A percentile compares a stretch with the other conserved stretches of the same genome.
Evolutionary conservation across 1,284 basidiomycete genomes (phyloP).

Genomic region (Trametes versicolor): DNA sequence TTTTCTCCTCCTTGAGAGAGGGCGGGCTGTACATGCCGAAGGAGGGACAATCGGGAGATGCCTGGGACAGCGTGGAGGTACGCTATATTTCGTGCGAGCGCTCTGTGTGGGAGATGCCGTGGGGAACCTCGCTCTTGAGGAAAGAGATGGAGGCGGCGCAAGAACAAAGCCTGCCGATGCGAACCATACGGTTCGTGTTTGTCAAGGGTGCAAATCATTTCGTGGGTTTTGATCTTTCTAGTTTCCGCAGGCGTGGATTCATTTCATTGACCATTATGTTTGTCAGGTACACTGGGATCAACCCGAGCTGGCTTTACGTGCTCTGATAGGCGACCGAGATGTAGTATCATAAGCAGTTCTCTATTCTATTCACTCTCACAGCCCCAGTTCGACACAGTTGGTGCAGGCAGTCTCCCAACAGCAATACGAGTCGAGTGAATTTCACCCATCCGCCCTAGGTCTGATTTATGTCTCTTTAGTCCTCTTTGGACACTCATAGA

Average conservation of each 20-base stretch:
- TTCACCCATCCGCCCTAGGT: too few relatives aligned
- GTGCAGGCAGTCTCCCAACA: too few relatives aligned
- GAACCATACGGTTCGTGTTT: conserved; percentile 10
- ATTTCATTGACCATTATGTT: background rate
- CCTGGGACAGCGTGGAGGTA: conserved; percentile 21
- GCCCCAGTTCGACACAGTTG: background rate
- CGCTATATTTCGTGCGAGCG: conserved; percentile 23
- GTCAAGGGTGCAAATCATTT: conserved; percentile 20
- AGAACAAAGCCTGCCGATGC: background rate
- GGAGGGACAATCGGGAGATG: background rate
- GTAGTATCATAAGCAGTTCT: background rate
- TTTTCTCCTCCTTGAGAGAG: conserved; percentile 13
- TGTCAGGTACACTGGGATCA: conserved; percentile 21
- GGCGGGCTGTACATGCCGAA: conserved; percentile 8
- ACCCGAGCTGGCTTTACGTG: conserved; percentile 15
- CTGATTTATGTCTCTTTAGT: too few relatives aligned
- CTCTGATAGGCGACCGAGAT: conserved; percentile 14
- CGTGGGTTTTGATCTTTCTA: background rate
- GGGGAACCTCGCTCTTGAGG: conserved; percentile 10
- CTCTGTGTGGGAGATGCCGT: conserved; percentile 25
- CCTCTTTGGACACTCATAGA: too few relatives aligned
- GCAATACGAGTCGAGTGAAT: too few relatives aligned
- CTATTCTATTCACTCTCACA: background rate
- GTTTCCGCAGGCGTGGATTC: background rate
- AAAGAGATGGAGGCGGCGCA: conserved; percentile 6